These are phyloP conservation scores for Auriscalpium vulgare DNA, from an alignment of 768 basidiomycete species.

Conservation along the genomic window DNA sequence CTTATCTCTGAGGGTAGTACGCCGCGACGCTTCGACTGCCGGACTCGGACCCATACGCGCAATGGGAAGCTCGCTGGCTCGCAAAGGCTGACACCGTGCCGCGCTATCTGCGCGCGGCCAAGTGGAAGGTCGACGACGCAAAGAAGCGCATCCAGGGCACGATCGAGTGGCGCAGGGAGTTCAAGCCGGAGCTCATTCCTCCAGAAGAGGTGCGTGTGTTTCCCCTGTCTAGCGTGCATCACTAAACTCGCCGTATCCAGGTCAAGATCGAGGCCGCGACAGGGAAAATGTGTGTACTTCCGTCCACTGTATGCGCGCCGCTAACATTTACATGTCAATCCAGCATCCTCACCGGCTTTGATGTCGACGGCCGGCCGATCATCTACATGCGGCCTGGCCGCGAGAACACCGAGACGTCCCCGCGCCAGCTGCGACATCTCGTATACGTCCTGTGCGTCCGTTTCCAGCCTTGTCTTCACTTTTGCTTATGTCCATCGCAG, in stretches of 20 bases:
- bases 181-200: conserved; percentile 74
- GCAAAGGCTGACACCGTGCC: conserved; percentile 55
- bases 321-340: background rate
- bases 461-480: background rate
- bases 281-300: conserved; percentile 69
- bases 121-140: conserved; percentile 74
- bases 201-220: conserved; percentile 53
- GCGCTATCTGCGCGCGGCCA: conserved; percentile 80
- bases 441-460: conserved; percentile 74
- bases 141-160: conserved; percentile 73
- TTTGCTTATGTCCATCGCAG: conserved; percentile 27
- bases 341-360: conserved; percentile 80
- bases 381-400: conserved; percentile 84
- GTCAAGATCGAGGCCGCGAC: conserved; percentile 75
- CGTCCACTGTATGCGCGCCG: background rate
- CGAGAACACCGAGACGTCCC: conserved; percentile 74
- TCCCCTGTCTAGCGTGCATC: background rate
- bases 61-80: conserved; percentile 77
- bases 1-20: conserved; percentile 41
- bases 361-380: conserved; percentile 79
- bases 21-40: conserved; percentile 58
- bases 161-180: conserved; percentile 80
- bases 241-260: conserved; percentile 13
- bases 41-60: conserved; percentile 57
- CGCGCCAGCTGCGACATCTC: conserved; percentile 76